A percentile compares a stretch with the other conserved stretches of the same genome.
Conservation (phyloP, 805 yeast genomes). For the Lachancea meyersii region DNA sequence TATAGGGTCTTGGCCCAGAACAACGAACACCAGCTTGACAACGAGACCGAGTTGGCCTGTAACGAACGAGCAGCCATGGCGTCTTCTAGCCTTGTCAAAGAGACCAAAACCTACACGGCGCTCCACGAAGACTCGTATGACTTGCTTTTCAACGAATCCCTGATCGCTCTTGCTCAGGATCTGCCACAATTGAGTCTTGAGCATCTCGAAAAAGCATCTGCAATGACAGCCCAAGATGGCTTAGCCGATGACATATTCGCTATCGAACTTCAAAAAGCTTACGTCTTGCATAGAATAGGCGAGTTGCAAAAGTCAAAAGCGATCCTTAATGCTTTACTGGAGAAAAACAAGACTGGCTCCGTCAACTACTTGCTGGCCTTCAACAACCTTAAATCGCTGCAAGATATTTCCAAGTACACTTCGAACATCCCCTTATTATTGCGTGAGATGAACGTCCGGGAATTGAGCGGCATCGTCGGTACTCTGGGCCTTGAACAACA, state of each 20-base stretch:
- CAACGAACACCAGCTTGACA: slow-evolving; percentile 32
- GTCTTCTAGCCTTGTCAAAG: slow-evolving; percentile 33
- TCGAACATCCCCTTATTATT: slow-evolving; percentile 28
- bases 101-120: slow-evolving; percentile 14
- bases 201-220: slow-evolving; percentile 41
- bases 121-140: slow-evolving; percentile 45
- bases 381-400: slow-evolving; percentile 29
- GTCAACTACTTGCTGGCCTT: slow-evolving; percentile 28
- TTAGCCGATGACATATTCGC: slow-evolving; percentile 49
- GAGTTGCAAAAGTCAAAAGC: slow-evolving; percentile 33
- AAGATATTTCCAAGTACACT: slow-evolving; percentile 28
- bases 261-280: slow-evolving; percentile 55
- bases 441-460: slow-evolving; percentile 32
- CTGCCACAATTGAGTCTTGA: slow-evolving; percentile 38
- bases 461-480: slow-evolving; percentile 16
- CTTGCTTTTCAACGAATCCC: slow-evolving; percentile 55
- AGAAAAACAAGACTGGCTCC: slow-evolving; percentile 17
- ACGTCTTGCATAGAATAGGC: slow-evolving; percentile 42
- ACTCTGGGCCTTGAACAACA: slow-evolving; percentile 26
- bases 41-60: slow-evolving; percentile 52
- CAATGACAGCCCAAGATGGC: slow-evolving; percentile 36
- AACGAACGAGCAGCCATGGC: slow-evolving; percentile 51
- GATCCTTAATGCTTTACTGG: slow-evolving; percentile 34
- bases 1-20: slow-evolving; percentile 42
- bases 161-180: slow-evolving; percentile 44